Evolutionary conservation across 2,329 filamentous ascomycete species (phyloP).

Genomic region (Lithohypha guttulata): DNA sequence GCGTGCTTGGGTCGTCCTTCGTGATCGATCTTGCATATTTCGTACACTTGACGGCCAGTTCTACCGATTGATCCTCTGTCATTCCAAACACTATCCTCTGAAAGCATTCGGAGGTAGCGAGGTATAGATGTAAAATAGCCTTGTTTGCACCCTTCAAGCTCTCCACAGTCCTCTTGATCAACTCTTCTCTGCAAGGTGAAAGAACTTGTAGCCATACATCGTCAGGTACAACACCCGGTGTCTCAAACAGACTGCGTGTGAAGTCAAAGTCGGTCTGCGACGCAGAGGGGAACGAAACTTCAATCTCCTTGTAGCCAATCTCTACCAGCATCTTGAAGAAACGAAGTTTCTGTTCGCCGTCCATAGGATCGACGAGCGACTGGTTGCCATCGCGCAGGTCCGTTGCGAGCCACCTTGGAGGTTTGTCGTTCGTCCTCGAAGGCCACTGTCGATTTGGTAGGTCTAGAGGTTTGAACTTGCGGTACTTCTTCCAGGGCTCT

Average conservation of each 20-base stretch:
- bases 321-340: conserved; percentile 93
- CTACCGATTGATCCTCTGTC: conserved; percentile 68
- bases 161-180: conserved; percentile 82
- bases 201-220: conserved; percentile 90
- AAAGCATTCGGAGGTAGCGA: conserved; percentile 94
- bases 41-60: conserved; percentile 73
- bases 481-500: conserved; percentile 40
- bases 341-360: conserved; percentile 84
- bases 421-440: conserved; percentile 66
- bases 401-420: conserved; percentile 82
- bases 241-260: conserved; percentile 74
- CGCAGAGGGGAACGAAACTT: conserved; percentile 88
- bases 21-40: conserved; percentile 81
- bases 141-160: conserved; percentile 83
- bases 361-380: conserved; percentile 87
- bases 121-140: conserved; percentile 88
- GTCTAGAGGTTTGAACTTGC: conserved; percentile 35
- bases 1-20: conserved; percentile 56
- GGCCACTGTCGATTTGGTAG: conserved; percentile 61
- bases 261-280: conserved; percentile 96
- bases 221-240: conserved; percentile 69
- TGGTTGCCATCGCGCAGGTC: conserved; percentile 90
- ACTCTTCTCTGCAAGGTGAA: conserved; percentile 79
- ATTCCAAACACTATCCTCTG: conserved; percentile 82
- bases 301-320: conserved; percentile 94